Percentiles rank a stretch among this genome's conserved stretches.
Evolutionary conservation across 306 rosid genomes (phyloP).

Genomic region (Gastrolobium bilobum): DNA sequence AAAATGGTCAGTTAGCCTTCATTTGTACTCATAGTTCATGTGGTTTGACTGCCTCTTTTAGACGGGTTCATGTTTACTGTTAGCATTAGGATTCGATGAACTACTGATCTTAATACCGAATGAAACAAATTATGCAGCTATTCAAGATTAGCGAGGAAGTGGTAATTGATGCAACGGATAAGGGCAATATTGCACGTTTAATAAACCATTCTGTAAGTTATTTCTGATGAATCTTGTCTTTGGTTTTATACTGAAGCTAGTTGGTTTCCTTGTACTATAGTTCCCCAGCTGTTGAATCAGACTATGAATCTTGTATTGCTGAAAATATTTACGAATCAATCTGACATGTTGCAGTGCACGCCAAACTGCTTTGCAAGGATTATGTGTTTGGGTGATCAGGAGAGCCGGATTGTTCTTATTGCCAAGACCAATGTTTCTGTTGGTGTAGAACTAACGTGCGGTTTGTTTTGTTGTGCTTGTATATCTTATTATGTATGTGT

Average conservation of each 20-base stretch:
- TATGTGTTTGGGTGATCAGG: slow-evolving; percentile 66
- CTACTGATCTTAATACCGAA: slow-evolving; percentile 37
- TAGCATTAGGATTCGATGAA: slow-evolving; percentile 1
- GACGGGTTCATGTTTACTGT: not conserved
- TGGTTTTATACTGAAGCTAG: slow-evolving; percentile 16
- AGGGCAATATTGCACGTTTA: slow-evolving; percentile 90
- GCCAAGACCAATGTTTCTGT: slow-evolving; percentile 79
- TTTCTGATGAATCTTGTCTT: slow-evolving; percentile 32
- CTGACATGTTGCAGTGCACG: slow-evolving; percentile 77
- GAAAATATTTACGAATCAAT: slow-evolving; percentile 29
- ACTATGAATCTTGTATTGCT: slow-evolving; percentile 18
- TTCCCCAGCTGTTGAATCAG: not conserved
- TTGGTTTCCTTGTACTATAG: slow-evolving; percentile 21
- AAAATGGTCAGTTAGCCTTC: not conserved
- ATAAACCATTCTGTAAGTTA: slow-evolving; percentile 92
- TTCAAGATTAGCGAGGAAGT: slow-evolving; percentile 93
- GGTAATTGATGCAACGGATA: slow-evolving; percentile 87
- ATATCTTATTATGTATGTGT: not conserved
- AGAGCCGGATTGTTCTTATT: slow-evolving; percentile 83
- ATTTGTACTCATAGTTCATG: slow-evolving; percentile 4
- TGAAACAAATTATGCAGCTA: slow-evolving; percentile 68
- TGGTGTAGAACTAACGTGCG: slow-evolving; percentile 94
- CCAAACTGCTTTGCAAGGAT: slow-evolving; percentile 98
- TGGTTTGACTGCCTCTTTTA: not conserved
- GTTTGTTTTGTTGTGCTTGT: slow-evolving; percentile 25